A percentile compares a stretch with the other conserved stretches of the same genome.
Evolutionary conservation across 2,329 filamentous ascomycete genomes (phyloP).

Genomic region (Botryotinia calthae): DNA sequence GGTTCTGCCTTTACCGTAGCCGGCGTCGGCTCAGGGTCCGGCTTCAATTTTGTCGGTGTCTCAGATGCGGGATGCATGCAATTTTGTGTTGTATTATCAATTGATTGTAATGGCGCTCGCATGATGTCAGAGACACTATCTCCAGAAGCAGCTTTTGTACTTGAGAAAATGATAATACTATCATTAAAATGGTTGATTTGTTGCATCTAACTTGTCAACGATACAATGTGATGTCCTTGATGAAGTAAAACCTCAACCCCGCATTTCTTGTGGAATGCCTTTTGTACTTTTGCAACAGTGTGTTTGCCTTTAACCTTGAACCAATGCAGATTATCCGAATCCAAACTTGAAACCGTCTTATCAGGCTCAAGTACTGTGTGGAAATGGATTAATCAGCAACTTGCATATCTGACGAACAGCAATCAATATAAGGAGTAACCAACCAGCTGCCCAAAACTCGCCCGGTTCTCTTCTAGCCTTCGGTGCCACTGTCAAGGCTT

Average conservation of each 20-base stretch:
- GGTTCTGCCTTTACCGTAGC: not conserved
- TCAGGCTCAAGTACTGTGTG: not conserved
- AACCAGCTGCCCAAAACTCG: constrained; percentile 17
- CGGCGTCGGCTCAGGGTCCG: not conserved
- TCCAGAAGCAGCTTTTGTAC: not conserved
- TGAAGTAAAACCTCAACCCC: not conserved
- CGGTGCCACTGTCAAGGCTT: not conserved
- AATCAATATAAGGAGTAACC: not conserved
- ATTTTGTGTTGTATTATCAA: not conserved
- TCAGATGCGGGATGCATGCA: no score
- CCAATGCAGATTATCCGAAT: constrained; percentile 9
- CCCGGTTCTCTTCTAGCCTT: not conserved
- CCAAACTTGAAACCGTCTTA: not conserved
- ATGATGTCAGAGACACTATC: not conserved
- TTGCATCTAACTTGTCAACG: not conserved
- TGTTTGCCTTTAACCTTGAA: constrained; percentile 20
- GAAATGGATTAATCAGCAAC: not conserved
- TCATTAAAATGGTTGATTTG: constrained; percentile 17
- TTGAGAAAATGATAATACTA: constrained; percentile 14
- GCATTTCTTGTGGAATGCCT: constrained; percentile 5
- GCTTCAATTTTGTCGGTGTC: not conserved
- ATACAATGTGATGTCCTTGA: constrained; percentile 4
- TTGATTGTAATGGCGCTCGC: not conserved
- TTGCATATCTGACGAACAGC: not conserved
- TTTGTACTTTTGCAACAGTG: constrained; percentile 16